phyloP scores from a whole-genome alignment of 257 asterid genomes.

The Penstemon barbatus region DNA sequence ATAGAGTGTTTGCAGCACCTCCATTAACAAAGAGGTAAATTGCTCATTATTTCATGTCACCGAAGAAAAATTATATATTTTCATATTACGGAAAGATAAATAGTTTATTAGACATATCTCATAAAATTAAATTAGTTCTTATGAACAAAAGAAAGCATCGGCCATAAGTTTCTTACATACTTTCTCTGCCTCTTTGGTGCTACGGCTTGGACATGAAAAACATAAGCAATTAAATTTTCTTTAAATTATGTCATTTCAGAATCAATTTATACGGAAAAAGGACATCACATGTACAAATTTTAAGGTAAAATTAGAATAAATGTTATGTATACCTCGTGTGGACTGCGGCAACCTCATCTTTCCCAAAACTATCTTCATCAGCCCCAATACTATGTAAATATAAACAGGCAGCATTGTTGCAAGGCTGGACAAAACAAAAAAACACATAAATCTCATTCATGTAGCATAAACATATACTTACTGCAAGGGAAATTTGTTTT shows the following conservation, averaged over 20 bases:
- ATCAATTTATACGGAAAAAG: too few relatives aligned
- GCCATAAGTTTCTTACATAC: background rate
- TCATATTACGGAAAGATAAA: too few relatives aligned
- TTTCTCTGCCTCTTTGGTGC: background rate
- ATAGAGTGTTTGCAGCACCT: too few relatives aligned
- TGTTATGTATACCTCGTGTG: constrained; percentile 74
- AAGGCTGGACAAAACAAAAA: constrained; percentile 62
- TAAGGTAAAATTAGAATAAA: constrained; percentile 7
- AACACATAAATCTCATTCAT: constrained; percentile 20
- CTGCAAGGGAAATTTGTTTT: background rate
- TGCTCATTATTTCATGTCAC: too few relatives aligned
- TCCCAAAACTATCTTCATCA: constrained; percentile 94
- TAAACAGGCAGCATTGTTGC: constrained; percentile 86
- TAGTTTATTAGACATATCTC: too few relatives aligned
- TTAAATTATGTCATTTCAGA: too few relatives aligned
- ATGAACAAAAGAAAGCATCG: background rate
- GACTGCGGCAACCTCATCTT: constrained; percentile 93
- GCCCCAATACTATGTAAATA: constrained; percentile 90
- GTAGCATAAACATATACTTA: constrained; percentile 15
- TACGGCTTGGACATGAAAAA: background rate
- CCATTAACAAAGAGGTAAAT: too few relatives aligned
- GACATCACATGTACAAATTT: constrained; percentile 19
- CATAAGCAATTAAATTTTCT: background rate
- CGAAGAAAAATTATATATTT: too few relatives aligned
- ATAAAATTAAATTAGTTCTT: background rate